Percentiles rank a stretch among this genome's conserved stretches.
These are phyloP conservation scores for Excoecaria cochinchinensis DNA, from an alignment of 345 rosid genomes.

Conservation along the genomic window DNA sequence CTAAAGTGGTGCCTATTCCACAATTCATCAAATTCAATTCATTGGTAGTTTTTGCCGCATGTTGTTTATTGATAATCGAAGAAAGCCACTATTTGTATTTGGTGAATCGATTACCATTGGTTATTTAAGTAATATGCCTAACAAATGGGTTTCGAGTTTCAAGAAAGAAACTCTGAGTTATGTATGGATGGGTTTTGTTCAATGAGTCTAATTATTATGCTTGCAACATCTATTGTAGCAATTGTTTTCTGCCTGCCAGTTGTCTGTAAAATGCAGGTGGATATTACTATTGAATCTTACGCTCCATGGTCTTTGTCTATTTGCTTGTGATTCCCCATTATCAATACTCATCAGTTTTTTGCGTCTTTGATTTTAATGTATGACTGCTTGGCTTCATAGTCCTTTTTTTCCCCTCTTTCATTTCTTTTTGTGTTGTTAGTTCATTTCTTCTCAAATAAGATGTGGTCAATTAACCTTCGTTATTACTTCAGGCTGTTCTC, in stretches of 20 bases:
- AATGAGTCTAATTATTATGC: not conserved
- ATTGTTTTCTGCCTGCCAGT: not conserved
- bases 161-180: not conserved
- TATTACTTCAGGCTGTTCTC: slow-evolving; percentile 68
- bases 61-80: too few species aligned
- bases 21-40: too few species aligned
- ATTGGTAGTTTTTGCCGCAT: too few species aligned
- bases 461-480: not conserved
- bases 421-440: not conserved
- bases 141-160: not conserved
- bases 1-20: too few species aligned
- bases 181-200: not conserved
- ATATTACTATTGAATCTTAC: slow-evolving; percentile 9
- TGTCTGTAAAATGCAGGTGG: not conserved
- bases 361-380: slow-evolving; percentile 15
- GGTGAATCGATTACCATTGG: not conserved
- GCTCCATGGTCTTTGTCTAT: not conserved
- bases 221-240: not conserved
- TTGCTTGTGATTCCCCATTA: slow-evolving; percentile 15
- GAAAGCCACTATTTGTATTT: too few species aligned
- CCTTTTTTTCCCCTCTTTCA: not conserved
- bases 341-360: not conserved
- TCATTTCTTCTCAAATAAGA: slow-evolving; percentile 3
- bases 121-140: not conserved
- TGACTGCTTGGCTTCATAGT: not conserved